Evolutionary conservation across 192 early-diverging fungal genomes (phyloP), one percentile per base, ranked within the genome.

Genomic region (Coemansia sp.): DNA sequence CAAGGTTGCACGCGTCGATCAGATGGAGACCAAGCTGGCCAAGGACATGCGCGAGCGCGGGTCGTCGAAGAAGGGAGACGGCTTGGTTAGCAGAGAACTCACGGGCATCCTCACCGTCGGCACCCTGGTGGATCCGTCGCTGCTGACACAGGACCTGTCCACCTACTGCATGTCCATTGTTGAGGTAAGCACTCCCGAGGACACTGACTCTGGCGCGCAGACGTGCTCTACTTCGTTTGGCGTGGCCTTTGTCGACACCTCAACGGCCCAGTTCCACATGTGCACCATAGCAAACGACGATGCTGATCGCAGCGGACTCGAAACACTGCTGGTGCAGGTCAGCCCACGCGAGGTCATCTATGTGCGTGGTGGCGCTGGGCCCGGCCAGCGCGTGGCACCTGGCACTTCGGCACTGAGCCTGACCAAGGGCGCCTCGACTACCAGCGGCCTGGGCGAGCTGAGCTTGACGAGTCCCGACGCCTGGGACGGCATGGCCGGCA

Each of bases 161-260:
- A 98, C 95, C 5, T 97, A 92, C 64, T 97, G 95, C 66, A 90
- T 99, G 91, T 73, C 86, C 9, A 85, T 99, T 66, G 94, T 92
- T 56, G 93, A 88, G 61, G n/a, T n/a, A n/a, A 54, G 49, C 24
- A 27, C 62, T 19, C 50, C 67, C 30, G 41, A 49, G 33, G 65
- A 46, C 40, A 26, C 14, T n/a, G 38, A 25, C n/a, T 29, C 28
- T 15, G 42, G 36, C 14, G 33, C 32, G 1, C 57, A 51, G 9
- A 75, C 68, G 32, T 46, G 59, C 22, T 46, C 66, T 3, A 80
- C 85, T 9, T 64, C 60, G 10, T 93, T 92, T 71, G 92, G 90
- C 23, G 69, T 99, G 8, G 84, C 82, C 11, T 95, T 99, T 79
- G 97, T 96, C 5, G 97, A 99, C 55, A 95, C 95, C 0, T 78